Evolutionary conservation across 1,139 yeast genomes (phyloP).

Genomic region (Entelexis sorbosivorans): DNA sequence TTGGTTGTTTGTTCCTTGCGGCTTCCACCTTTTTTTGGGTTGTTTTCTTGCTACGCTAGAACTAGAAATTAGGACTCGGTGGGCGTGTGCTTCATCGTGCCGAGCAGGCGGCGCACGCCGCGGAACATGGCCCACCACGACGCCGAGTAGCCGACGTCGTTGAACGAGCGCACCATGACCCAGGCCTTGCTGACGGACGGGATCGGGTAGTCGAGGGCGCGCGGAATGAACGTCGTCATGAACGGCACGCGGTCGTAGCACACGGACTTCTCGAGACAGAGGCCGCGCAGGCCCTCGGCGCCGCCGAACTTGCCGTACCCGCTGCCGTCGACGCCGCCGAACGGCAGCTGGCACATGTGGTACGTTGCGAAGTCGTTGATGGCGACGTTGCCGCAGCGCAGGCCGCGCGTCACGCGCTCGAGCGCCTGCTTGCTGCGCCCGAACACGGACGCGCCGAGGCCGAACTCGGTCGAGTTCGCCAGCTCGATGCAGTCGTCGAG

Average conservation of each 20-base stretch:
- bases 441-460: slow-evolving; percentile 84
- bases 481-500: slow-evolving; percentile 61
- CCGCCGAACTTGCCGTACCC: slow-evolving; percentile 98
- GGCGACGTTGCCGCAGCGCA: slow-evolving; percentile 84
- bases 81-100: not conserved
- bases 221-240: slow-evolving; percentile 69
- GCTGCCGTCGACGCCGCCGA: slow-evolving; percentile 85
- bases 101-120: slow-evolving; percentile 37
- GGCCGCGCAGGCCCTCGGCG: slow-evolving; percentile 83
- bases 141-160: slow-evolving; percentile 69
- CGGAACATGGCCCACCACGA: slow-evolving; percentile 58
- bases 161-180: slow-evolving; percentile 71
- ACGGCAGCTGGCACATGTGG: slow-evolving; percentile 89
- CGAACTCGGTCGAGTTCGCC: slow-evolving; percentile 81
- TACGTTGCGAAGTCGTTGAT: slow-evolving; percentile 94
- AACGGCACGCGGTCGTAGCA: slow-evolving; percentile 75
- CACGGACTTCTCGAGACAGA: slow-evolving; percentile 74
- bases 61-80: not conserved
- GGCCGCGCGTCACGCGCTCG: slow-evolving; percentile 48
- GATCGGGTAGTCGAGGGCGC: slow-evolving; percentile 84
- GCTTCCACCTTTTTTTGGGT: too few relatives aligned
- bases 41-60: too few relatives aligned
- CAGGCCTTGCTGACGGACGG: slow-evolving; percentile 72
- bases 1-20: too few relatives aligned
- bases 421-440: slow-evolving; percentile 47